Conservation (phyloP, 169 alveolate species). For the Plasmodium chabaudi region DNA sequence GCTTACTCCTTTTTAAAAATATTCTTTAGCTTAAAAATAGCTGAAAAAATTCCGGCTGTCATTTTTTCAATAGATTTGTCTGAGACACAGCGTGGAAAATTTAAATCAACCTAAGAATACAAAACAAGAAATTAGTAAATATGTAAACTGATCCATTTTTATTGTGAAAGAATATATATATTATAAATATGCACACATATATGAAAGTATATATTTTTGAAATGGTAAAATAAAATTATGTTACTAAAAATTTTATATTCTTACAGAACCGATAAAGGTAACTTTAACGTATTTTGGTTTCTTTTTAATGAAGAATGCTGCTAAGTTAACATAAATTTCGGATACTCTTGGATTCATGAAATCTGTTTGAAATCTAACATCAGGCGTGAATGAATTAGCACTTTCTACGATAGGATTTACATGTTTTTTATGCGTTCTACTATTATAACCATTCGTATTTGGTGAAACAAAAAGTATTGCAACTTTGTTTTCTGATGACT, state of each 20-base stretch:
- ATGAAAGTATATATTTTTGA: too few species aligned
- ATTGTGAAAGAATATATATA: too few species aligned
- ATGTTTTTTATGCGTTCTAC: neutral
- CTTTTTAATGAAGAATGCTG: conserved; percentile 26
- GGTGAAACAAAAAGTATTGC: conserved; percentile 23
- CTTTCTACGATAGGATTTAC: conserved; percentile 27
- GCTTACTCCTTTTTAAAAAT: too few species aligned
- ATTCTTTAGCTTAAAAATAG: too few species aligned
- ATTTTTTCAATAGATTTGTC: too few species aligned
- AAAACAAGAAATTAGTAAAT: too few species aligned
- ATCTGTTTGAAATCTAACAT: conserved; percentile 32
- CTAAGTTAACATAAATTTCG: conserved; percentile 38
- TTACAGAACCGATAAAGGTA: conserved; percentile 50
- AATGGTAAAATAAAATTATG: conserved; percentile 2
- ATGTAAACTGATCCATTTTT: too few species aligned
- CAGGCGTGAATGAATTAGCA: conserved; percentile 29
- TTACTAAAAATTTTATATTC: neutral
- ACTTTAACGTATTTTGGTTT: conserved; percentile 13
- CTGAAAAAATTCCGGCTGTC: too few species aligned
- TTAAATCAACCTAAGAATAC: too few species aligned
- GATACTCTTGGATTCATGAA: neutral
- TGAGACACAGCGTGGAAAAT: too few species aligned
- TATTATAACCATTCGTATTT: conserved; percentile 34
- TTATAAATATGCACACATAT: too few species aligned
- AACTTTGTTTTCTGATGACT: conserved; percentile 14